Evolutionary conservation across 176 grass and related monocot species (phyloP), one percentile per base, ranked within the genome.

Genomic region (Aegilops longissima): DNA sequence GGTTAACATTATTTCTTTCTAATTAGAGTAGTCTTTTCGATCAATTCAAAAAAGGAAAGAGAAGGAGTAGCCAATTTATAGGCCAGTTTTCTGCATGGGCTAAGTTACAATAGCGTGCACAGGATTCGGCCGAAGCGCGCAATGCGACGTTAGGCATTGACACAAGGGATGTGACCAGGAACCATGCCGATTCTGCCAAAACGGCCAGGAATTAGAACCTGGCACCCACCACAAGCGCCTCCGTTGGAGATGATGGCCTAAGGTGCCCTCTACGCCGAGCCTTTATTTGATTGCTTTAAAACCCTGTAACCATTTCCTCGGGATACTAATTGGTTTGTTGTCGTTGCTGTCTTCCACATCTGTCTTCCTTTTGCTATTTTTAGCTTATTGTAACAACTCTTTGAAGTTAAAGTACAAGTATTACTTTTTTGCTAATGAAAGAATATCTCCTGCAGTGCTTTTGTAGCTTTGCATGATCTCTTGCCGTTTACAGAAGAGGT

Each of bases 381-480:
- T 12, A 86, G 51, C 36, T 80, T 70, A 68, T 20, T 61, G 34
- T 29, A 23, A 61, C 34, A 70, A 59, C 21, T 86, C 45, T 79
- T 70, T 59, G 6, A 25, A 1, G 27, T 72, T 29, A 10, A 86
- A 56, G 34, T 86, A 79, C 18, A 80, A 70, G n/a, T 66, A 59
- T 61, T 36, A 79, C 36, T 30, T 82, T 21, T 62, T 64, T 78
- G 51, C 78, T 90, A 72, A 82, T 71, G 78, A 62, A 63, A 21
- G 40, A 44, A 81, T 88, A 58, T 78, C 62, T 88, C 66, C 44
- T 91, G 76, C 89, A 99, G 97, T 90, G 97, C 63, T 71, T 94
- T 85, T 87, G 90, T 99, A 68, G 62, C 85, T 27, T 87, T 95
- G 69, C 87, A 87, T 70, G 94, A 99, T 90, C 95, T 99, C 88